Conservation (phyloP, 441 rosid species). For the Gossypium davidsonii region DNA sequence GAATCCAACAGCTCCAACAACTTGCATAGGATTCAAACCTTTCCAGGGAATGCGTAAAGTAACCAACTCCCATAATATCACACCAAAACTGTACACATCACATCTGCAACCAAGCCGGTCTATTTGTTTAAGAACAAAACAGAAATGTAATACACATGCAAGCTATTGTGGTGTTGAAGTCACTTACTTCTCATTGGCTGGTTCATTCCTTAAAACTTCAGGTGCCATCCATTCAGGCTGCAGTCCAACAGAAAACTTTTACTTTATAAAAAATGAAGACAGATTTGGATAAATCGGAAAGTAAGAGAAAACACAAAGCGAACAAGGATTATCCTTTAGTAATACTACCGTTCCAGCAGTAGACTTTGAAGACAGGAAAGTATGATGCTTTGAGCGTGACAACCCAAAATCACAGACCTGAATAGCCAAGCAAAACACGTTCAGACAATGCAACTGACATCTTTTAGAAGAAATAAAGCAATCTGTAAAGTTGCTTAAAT, state of each 20-base stretch:
- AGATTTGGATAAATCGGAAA: background rate
- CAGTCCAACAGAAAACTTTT: slow-evolving; percentile 24
- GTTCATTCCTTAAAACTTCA: slow-evolving; percentile 96
- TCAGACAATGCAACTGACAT: background rate
- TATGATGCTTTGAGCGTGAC: slow-evolving; percentile 89
- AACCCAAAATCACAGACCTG: slow-evolving; percentile 96
- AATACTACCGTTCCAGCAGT: slow-evolving; percentile 92
- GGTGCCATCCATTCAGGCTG: slow-evolving; percentile 99
- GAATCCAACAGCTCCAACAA: slow-evolving; percentile 98
- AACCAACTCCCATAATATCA: slow-evolving; percentile 89
- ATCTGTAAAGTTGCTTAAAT: background rate
- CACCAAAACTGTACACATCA: slow-evolving; percentile 97
- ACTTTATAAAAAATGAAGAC: background rate
- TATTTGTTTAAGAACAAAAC: slow-evolving; percentile 18
- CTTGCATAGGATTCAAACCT: slow-evolving; percentile 98
- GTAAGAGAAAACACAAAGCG: background rate
- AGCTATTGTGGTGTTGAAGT: background rate
- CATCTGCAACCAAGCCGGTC: slow-evolving; percentile 51
- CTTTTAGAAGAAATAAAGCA: slow-evolving; percentile 13
- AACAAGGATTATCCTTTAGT: background rate
- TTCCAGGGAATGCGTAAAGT: slow-evolving; percentile 81
- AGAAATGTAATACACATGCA: slow-evolving; percentile 3
- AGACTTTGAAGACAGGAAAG: slow-evolving; percentile 90
- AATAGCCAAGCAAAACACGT: slow-evolving; percentile 17
- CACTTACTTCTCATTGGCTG: slow-evolving; percentile 91